Evolutionary conservation across 495 filamentous ascomycete species (phyloP).

Genomic region (Talaromyces borbonicus): DNA sequence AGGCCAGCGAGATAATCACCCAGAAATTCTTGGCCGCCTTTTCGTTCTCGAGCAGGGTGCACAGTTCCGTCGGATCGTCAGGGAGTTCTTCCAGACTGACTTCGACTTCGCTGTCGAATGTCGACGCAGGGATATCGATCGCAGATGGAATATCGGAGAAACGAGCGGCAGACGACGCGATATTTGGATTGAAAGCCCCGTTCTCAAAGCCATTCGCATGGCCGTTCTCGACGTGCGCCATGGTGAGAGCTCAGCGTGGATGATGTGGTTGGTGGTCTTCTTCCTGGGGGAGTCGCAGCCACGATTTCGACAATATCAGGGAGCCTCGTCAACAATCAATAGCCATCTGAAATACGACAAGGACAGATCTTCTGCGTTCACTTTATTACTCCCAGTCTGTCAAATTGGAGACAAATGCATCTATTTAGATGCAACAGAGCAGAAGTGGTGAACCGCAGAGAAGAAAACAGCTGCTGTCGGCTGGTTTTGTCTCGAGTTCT

Average conservation of each 20-base stretch:
- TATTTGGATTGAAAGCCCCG: constrained; percentile 16
- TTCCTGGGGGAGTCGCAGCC: too few relatives aligned
- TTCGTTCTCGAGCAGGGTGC: constrained; percentile 87
- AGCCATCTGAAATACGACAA: not conserved
- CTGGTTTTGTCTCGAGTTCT: not conserved
- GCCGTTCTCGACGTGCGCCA: constrained; percentile 47
- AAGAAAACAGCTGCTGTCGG: not conserved
- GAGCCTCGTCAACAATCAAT: not conserved
- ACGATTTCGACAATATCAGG: not conserved
- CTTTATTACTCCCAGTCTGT: too few relatives aligned
- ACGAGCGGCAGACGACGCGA: constrained; percentile 32
- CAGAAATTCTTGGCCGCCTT: constrained; percentile 78
- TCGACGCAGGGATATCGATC: constrained; percentile 84
- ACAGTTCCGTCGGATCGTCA: constrained; percentile 93
- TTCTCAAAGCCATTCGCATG: constrained; percentile 41
- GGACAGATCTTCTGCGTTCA: not conserved
- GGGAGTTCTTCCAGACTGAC: constrained; percentile 82
- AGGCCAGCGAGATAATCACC: constrained; percentile 94
- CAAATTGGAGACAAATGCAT: not conserved
- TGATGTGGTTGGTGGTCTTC: too few relatives aligned
- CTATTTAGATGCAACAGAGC: not conserved
- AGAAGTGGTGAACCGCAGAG: not conserved
- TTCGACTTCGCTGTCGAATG: constrained; percentile 78
- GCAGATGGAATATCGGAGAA: constrained; percentile 83
- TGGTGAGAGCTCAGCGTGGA: constrained; percentile 22